Evolutionary conservation across 768 basidiomycete genomes (phyloP).

Genomic region (Amanita rubescens): DNA sequence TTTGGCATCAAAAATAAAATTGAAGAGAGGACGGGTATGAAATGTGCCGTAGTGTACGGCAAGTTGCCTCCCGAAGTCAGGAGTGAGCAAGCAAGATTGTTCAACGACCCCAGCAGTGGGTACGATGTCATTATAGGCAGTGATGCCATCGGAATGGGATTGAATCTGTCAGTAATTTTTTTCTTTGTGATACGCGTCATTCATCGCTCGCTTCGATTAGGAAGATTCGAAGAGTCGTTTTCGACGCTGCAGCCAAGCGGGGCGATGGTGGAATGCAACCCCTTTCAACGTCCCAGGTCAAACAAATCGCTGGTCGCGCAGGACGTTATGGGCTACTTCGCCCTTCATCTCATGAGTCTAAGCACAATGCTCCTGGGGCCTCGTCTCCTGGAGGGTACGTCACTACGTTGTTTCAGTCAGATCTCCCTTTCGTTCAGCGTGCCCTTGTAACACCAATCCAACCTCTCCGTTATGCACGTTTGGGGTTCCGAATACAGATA

Average conservation of each 20-base stretch:
- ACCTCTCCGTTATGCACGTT: slow-evolving; percentile 44
- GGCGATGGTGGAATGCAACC: slow-evolving; percentile 37
- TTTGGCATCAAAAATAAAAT: slow-evolving; percentile 69
- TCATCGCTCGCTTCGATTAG: slow-evolving; percentile 30
- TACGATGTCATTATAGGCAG: slow-evolving; percentile 90
- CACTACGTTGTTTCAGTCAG: slow-evolving; percentile 59
- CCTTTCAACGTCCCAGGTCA: slow-evolving; percentile 71
- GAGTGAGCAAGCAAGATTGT: slow-evolving; percentile 85
- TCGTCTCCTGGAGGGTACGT: slow-evolving; percentile 48
- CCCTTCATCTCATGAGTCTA: slow-evolving; percentile 8
- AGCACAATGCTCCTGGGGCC: slow-evolving; percentile 18
- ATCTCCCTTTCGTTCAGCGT: slow-evolving; percentile 51
- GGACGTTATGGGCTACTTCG: slow-evolving; percentile 75
- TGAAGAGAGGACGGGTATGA: slow-evolving; percentile 63
- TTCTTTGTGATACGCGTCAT: slow-evolving; percentile 1
- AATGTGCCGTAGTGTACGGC: slow-evolving; percentile 91
- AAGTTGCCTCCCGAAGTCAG: slow-evolving; percentile 86
- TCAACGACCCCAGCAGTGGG: slow-evolving; percentile 79
- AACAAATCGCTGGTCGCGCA: slow-evolving; percentile 93
- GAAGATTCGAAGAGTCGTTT: slow-evolving; percentile 86
- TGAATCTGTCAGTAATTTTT: slow-evolving; percentile 70
- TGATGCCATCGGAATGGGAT: slow-evolving; percentile 95
- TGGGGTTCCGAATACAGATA: slow-evolving; percentile 22
- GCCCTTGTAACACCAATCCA: slow-evolving; percentile 47
- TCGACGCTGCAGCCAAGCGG: slow-evolving; percentile 62